Percentiles rank a stretch among this genome's conserved stretches.
Conservation (phyloP, 2,329 filamentous ascomycete genomes). For the Aureobasidium sp. region DNA sequence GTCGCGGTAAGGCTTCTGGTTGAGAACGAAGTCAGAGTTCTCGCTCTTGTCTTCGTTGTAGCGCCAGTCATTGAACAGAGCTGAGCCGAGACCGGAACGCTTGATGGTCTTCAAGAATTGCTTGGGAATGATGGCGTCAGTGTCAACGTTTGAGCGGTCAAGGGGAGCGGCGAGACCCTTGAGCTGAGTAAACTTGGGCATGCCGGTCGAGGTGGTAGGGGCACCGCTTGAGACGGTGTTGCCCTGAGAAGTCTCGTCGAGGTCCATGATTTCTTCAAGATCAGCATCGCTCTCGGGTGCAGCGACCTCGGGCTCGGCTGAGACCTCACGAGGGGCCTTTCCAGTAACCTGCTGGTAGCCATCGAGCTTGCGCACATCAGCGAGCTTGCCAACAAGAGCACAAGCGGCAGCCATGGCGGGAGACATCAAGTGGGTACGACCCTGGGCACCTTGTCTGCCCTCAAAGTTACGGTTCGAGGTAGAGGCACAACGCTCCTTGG, state of each 20-base stretch:
- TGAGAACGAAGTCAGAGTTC: conserved; percentile 77
- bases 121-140: conserved; percentile 98
- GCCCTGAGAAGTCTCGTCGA: conserved; percentile 57
- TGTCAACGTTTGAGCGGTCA: conserved; percentile 86
- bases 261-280: conserved; percentile 54
- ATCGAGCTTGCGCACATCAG: conserved; percentile 77
- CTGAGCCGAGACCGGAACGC: conserved; percentile 81
- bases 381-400: conserved; percentile 79
- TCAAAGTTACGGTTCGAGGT: conserved; percentile 98
- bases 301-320: conserved; percentile 49
- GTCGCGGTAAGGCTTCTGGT: conserved; percentile 74
- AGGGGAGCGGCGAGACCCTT: conserved; percentile 83
- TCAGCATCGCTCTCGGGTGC: conserved; percentile 53
- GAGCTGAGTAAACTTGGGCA: conserved; percentile 74
- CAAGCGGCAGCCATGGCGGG: conserved; percentile 93
- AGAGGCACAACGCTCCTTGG: conserved; percentile 85
- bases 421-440: conserved; percentile 91
- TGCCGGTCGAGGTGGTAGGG: conserved; percentile 48
- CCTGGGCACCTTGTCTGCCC: conserved; percentile 83
- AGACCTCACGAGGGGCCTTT: conserved; percentile 47
- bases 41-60: conserved; percentile 62
- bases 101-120: conserved; percentile 99
- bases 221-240: conserved; percentile 48
- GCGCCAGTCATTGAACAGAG: conserved; percentile 78
- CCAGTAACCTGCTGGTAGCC: conserved; percentile 38